Evolutionary conservation across 345 rosid genomes (phyloP), one percentile per base, ranked within the genome.

Genomic region (Sisymbrium irio): DNA sequence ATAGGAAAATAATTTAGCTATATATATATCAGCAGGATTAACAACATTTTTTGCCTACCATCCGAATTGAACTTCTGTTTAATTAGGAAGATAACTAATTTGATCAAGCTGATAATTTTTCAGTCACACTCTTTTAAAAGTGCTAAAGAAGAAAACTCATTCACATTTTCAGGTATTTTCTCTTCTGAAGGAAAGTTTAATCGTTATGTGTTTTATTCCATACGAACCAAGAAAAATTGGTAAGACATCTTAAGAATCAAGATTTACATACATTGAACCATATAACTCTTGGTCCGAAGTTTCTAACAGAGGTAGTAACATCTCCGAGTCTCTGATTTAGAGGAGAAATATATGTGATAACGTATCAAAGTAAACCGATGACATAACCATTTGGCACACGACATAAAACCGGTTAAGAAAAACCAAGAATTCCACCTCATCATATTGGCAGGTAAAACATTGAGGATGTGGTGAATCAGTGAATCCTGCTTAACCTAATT

Each of bases 291-390:
- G n/a, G 3, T 62, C 44, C 61, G 50, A 61, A 61, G 56, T 53
- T 53, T 10, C 33, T 2, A 51, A 45, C 18, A 66, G 3, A 18
- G 41, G 47, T 57, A 32, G 2, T 57, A 20, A 45, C 8, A 58
- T 14, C 47, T 59, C 18, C 15, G 17, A n/a, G 35, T 9, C 50
- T 36, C 28, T 22, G 14, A 9, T 12, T 36, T 17, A 11, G 27
- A 20, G 27, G 49, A 25, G 20, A 59, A 13, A 62, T 40, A 62
- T 19, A 62, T 40, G 42, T 27, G 19, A 30, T 18, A 25, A 42
- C 50, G 12, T 57, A 74, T 60, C 61, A 46, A 58, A 28, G 53
- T 46, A 47, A 74, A 66, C 73, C 73, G 60, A 49, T 27, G 50
- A 58, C 60, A 74, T 56, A 74, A 39, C 67, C 60, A 30, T 65